These are phyloP conservation scores for Metahyphopichia silvanorum DNA, from an alignment of 805 yeast genomes.

Conservation along the genomic window DNA sequence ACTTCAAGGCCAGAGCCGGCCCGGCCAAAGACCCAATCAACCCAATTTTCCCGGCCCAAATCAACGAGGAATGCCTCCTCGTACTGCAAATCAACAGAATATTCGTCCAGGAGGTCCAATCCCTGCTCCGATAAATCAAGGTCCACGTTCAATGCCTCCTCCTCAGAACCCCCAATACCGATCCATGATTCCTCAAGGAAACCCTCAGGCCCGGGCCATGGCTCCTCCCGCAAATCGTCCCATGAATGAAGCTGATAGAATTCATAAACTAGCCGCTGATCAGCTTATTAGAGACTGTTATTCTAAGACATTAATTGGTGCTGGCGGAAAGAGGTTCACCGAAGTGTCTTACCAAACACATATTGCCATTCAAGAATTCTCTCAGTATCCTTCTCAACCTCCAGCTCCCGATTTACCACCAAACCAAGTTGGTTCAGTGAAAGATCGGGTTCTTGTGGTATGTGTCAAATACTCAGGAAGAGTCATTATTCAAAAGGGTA, in stretches of 20 bases:
- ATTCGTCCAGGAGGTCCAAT: no score
- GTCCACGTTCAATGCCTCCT: neutral
- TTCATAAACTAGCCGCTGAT: constrained; percentile 21
- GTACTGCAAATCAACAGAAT: no score
- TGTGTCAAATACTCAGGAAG: constrained; percentile 66
- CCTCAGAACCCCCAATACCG: neutral
- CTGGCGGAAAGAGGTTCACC: constrained; percentile 17
- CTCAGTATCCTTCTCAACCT: constrained; percentile 61
- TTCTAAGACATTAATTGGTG: constrained; percentile 23
- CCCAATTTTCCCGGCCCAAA: no score
- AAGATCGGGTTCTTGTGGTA: constrained; percentile 57
- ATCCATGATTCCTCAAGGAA: neutral
- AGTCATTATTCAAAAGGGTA: constrained; percentile 78
- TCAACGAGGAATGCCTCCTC: no score
- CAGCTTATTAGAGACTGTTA: constrained; percentile 37
- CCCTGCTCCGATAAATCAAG: no score
- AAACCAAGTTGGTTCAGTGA: constrained; percentile 34
- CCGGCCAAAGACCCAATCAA: constrained; percentile 2
- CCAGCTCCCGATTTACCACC: constrained; percentile 60
- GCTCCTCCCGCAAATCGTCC: constrained; percentile 3
- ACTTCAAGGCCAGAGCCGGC: constrained; percentile 1
- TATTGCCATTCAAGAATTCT: constrained; percentile 69
- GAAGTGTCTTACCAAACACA: constrained; percentile 66
- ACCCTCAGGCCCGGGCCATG: neutral
- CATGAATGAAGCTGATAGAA: constrained; percentile 4